Conservation (phyloP, 2,329 filamentous ascomycete species). For the Mycosphaerella sp. region DNA sequence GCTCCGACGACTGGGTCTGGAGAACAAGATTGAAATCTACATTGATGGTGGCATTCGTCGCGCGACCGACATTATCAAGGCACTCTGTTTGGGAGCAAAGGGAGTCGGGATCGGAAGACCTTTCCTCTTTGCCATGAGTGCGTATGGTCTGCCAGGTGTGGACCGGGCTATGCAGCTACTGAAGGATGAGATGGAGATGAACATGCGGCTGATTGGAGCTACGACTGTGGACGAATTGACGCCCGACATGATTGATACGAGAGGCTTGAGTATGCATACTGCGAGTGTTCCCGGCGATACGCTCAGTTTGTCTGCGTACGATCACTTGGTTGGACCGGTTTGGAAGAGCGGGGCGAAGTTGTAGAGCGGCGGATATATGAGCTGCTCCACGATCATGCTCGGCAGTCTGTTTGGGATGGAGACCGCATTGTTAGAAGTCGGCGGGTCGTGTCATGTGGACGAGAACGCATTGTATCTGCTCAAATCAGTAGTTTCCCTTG, state of each 20-base stretch:
- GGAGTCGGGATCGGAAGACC: conserved; percentile 92
- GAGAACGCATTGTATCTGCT: too few relatives aligned
- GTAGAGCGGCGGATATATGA: conserved; percentile 8
- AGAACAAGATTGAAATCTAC: conserved; percentile 69
- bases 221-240: conserved; percentile 68
- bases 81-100: conserved; percentile 81
- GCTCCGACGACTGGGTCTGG: conserved; percentile 41
- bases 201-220: conserved; percentile 89
- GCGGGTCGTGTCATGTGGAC: too few relatives aligned
- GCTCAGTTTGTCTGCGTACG: conserved; percentile 51
- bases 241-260: conserved; percentile 70
- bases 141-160: conserved; percentile 81
- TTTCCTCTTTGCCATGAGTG: conserved; percentile 93
- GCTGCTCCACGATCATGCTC: too few relatives aligned
- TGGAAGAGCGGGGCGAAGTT: conserved; percentile 27
- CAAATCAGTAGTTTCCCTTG: too few relatives aligned
- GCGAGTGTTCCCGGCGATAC: conserved; percentile 57
- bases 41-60: conserved; percentile 86
- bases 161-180: conserved; percentile 74
- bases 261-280: conserved; percentile 59
- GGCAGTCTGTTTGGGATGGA: too few relatives aligned
- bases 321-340: conserved; percentile 40
- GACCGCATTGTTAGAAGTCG: too few relatives aligned
- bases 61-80: conserved; percentile 92
- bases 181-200: conserved; percentile 94